These are phyloP conservation scores for Paxillus involutus DNA, from an alignment of 768 basidiomycete species.

Conservation along the genomic window DNA sequence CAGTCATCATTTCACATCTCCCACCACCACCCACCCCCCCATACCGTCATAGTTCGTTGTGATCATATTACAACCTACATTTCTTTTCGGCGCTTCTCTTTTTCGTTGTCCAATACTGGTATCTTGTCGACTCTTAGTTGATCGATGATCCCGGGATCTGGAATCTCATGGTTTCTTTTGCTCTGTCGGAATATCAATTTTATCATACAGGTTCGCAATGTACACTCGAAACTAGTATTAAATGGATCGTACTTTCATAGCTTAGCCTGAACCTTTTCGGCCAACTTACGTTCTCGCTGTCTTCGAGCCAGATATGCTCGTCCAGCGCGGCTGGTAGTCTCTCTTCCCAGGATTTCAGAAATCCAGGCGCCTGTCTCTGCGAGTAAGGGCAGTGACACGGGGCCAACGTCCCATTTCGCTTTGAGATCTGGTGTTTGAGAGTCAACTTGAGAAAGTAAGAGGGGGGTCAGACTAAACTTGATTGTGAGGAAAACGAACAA, in stretches of 20 bases:
- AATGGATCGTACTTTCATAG: conserved; percentile 2
- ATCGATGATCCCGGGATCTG: too few species aligned
- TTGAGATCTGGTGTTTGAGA: not conserved
- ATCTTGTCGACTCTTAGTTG: not conserved
- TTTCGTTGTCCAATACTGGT: not conserved
- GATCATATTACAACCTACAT: not conserved
- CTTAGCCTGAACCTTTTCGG: conserved; percentile 13
- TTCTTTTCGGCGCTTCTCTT: not conserved
- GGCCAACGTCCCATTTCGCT: conserved; percentile 33
- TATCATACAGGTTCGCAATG: too few species aligned
- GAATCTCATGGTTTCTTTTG: too few species aligned
- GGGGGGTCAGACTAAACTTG: not conserved
- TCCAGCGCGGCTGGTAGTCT: conserved; percentile 76
- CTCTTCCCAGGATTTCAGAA: conserved; percentile 58
- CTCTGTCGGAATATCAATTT: too few species aligned
- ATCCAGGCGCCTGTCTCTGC: conserved; percentile 86
- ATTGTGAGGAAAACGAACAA: not conserved
- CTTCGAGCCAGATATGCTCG: conserved; percentile 62
- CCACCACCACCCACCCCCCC: not conserved
- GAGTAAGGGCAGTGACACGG: conserved; percentile 63
- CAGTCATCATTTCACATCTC: too few species aligned
- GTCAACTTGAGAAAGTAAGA: not conserved
- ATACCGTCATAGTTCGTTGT: not conserved
- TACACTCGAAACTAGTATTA: too few species aligned
- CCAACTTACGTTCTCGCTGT: conserved; percentile 32